These are phyloP conservation scores for Raffaelea albimanens DNA, from an alignment of 2,329 filamentous ascomycete genomes.

Conservation along the genomic window DNA sequence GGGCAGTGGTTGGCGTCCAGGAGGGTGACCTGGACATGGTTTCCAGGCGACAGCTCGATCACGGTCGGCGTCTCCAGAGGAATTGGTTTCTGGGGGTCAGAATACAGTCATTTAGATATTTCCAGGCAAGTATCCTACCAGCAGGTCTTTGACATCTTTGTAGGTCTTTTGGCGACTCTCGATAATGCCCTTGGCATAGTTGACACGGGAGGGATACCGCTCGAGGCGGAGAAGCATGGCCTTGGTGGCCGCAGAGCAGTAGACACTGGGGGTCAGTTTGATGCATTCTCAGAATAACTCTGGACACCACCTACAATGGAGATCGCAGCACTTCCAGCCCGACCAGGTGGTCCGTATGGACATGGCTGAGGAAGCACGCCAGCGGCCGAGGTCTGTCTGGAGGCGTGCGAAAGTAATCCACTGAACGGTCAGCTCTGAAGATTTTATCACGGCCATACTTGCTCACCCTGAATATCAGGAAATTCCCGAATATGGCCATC, in stretches of 20 bases:
- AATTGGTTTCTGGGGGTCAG: slow-evolving; percentile 53
- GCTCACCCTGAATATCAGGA: slow-evolving; percentile 8
- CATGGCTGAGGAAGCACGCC: slow-evolving; percentile 84
- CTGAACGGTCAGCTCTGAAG: slow-evolving; percentile 25
- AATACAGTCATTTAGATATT: not conserved
- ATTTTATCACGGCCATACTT: not conserved
- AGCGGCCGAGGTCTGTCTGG: slow-evolving; percentile 50
- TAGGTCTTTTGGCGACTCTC: slow-evolving; percentile 69
- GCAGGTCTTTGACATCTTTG: slow-evolving; percentile 59
- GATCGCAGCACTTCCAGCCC: slow-evolving; percentile 69
- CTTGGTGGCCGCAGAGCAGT: slow-evolving; percentile 76
- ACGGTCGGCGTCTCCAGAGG: slow-evolving; percentile 70
- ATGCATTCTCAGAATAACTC: not conserved
- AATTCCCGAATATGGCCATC: slow-evolving; percentile 8
- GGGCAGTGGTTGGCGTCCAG: slow-evolving; percentile 89
- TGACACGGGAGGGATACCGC: slow-evolving; percentile 69
- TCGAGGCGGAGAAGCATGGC: slow-evolving; percentile 75
- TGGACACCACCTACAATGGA: slow-evolving; percentile 49
- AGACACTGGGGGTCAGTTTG: slow-evolving; percentile 43
- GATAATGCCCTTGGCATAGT: slow-evolving; percentile 67
- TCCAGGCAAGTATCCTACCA: slow-evolving; percentile 34
- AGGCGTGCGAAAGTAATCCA: slow-evolving; percentile 70
- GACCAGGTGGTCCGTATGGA: slow-evolving; percentile 81
- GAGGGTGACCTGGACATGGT: slow-evolving; percentile 68
- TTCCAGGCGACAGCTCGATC: slow-evolving; percentile 63